phyloP scores from a whole-genome alignment of 257 asterid genomes.

The Solanum dulcamara region DNA sequence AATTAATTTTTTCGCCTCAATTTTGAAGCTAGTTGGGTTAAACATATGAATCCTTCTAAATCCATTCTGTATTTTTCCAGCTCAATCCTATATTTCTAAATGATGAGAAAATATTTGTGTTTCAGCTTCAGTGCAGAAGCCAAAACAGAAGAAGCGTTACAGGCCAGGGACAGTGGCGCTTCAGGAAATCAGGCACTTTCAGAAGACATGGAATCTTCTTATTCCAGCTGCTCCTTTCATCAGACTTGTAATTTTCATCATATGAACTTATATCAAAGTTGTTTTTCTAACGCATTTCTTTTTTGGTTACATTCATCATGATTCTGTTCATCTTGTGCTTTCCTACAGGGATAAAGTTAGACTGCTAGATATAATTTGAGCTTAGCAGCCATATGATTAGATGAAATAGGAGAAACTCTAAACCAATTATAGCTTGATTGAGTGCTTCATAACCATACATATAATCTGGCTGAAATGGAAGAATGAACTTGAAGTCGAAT shows the following conservation, averaged over 20 bases:
- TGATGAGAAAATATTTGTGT: constrained; percentile 7
- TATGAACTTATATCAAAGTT: background rate
- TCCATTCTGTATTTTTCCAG: background rate
- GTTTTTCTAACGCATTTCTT: background rate
- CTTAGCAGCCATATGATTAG: background rate
- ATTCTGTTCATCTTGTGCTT: background rate
- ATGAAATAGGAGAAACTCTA: background rate
- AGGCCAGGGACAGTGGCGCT: constrained; percentile 71
- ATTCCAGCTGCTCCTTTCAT: constrained; percentile 88
- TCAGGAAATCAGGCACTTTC: constrained; percentile 75
- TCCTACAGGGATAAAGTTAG: background rate
- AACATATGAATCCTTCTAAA: background rate
- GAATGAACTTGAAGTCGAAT: background rate
- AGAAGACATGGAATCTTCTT: constrained; percentile 48
- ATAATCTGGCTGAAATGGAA: background rate
- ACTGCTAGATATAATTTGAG: background rate
- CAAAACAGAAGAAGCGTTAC: constrained; percentile 25
- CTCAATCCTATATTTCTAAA: background rate
- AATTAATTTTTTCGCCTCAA: background rate
- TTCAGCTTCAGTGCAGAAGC: constrained; percentile 2
- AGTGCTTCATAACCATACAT: background rate
- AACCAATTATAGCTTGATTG: background rate
- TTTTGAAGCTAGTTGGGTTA: background rate
- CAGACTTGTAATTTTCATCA: constrained; percentile 35
- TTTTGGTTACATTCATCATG: background rate